Evolutionary conservation across 805 yeast genomes (phyloP).

Genomic region (Schwanniomyces yamadae): DNA sequence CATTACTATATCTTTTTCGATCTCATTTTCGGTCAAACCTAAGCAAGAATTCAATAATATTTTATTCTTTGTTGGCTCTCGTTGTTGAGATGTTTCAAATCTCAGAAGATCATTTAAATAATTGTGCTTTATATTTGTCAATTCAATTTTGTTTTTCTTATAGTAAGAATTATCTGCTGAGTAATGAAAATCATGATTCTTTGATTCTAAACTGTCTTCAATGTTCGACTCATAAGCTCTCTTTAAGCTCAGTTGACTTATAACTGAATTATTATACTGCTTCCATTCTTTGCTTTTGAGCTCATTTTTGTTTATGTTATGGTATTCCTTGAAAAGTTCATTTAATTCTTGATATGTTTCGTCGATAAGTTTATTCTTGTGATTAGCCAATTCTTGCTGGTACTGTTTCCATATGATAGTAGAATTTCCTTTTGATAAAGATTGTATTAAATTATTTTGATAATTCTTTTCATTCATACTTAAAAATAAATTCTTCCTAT

Average conservation of each 20-base stretch:
- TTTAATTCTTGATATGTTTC: constrained; percentile 26
- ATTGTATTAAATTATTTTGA: constrained; percentile 23
- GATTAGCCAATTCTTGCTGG: constrained; percentile 20
- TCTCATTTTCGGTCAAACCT: constrained; percentile 23
- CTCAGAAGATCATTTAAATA: constrained; percentile 9
- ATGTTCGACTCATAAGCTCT: constrained; percentile 5
- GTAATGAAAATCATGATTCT: constrained; percentile 17
- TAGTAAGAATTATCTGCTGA: constrained; percentile 21
- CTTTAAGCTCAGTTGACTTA: constrained; percentile 17
- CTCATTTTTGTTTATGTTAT: constrained; percentile 19
- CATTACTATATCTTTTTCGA: constrained; percentile 24
- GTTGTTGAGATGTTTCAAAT: constrained; percentile 1
- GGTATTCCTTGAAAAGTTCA: constrained; percentile 28
- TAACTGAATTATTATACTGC: constrained; percentile 27
- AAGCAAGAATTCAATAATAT: constrained; percentile 15
- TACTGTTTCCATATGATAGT: constrained; percentile 37
- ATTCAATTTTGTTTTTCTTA: constrained; percentile 31
- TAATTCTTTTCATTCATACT: constrained; percentile 29
- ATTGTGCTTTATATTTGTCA: constrained; percentile 26
- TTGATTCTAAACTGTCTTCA: constrained; percentile 3
- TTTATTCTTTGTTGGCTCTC: constrained; percentile 4
- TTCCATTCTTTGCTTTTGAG: constrained; percentile 9
- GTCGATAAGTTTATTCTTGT: constrained; percentile 24
- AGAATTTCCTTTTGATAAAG: constrained; percentile 21
- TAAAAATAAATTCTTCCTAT: constrained; percentile 21